Percentiles rank a stretch among this genome's conserved stretches.
These are phyloP conservation scores for Gilbertella persicaria DNA, from an alignment of 371 early-diverging fungal species.

Conservation along the genomic window DNA sequence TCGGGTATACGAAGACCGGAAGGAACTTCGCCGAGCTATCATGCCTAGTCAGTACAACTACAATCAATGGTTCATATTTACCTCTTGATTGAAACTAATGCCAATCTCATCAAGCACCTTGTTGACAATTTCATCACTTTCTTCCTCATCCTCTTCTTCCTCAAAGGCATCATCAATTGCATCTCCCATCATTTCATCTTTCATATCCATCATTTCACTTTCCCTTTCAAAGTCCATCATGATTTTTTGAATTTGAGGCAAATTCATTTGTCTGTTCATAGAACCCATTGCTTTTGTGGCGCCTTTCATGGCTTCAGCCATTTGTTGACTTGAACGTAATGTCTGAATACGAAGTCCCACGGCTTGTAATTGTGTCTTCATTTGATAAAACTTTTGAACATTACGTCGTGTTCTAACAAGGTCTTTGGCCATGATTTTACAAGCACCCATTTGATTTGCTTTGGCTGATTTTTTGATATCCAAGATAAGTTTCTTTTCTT, in stretches of 20 bases:
- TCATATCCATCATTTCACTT: constrained; percentile 97
- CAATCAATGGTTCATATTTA: constrained; percentile 28
- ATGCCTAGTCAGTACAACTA: not conserved
- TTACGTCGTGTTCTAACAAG: constrained; percentile 92
- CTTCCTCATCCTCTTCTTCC: constrained; percentile 91
- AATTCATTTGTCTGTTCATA: constrained; percentile 95
- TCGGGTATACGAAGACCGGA: constrained; percentile 48
- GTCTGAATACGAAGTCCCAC: constrained; percentile 93
- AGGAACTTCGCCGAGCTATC: constrained; percentile 65
- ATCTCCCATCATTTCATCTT: constrained; percentile 97
- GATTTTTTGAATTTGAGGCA: constrained; percentile 91
- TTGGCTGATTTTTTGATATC: constrained; percentile 95
- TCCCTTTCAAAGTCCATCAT: constrained; percentile 98
- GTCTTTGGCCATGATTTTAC: constrained; percentile 97
- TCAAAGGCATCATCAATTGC: constrained; percentile 96
- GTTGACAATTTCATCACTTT: constrained; percentile 88
- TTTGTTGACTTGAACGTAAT: constrained; percentile 90
- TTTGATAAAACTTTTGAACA: constrained; percentile 93
- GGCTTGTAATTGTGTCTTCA: constrained; percentile 94
- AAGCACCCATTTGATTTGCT: constrained; percentile 88
- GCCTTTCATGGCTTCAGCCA: constrained; percentile 95
- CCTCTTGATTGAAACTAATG: constrained; percentile 69
- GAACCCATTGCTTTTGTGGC: constrained; percentile 94
- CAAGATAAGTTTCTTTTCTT: constrained; percentile 92
- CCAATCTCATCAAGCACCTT: constrained; percentile 96